Evolutionary conservation across 208 protist species (phyloP), one percentile per base, ranked within the genome.

Genomic region (Crithidia expoeki): DNA sequence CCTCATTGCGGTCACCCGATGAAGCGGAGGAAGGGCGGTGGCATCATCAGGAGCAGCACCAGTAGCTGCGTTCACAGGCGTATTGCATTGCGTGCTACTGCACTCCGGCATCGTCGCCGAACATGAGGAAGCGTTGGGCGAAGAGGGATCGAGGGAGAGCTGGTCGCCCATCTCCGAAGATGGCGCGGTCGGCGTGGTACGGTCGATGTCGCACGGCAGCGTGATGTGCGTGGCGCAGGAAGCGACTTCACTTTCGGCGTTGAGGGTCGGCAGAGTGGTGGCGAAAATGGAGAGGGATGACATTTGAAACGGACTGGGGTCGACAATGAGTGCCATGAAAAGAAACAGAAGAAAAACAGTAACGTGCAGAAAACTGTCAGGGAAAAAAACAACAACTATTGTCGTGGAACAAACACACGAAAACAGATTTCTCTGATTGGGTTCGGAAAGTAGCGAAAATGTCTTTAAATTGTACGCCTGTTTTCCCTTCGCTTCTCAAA

Each of bases 101-200:
- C 58, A 68, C 33, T 72, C 65, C 12, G 72, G 72, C 32, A 68
- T 52, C 12, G 57, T 51, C 10, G 59, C 47, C n/a, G 58, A 61
- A 42, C 21, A 38, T 6, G 50, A 21, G 0, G 64, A 72, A n/a
- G 51, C 42, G 19, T 52, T 52, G 5, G 42, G 11, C 47, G 62
- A 60, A 10, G n/a, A n/a, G n/a, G 40, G 49, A 4, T 55, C 57
- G 12, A 51, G 51, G 30, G 64, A 72, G 19, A 52, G 52, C 28
- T 58, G 36, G 11, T 60, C 44, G 2, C 23, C 55, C 23, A 50
- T 49, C 40, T 66, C 46, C 9, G 53, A 65, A 7, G 65, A 58
- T 36, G 33, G 57, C 25, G 60, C 52, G 12, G 49, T 62, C 32
- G 57, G 47, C 28, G 33, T 21, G 44, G 14, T 11, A n/a, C 21